Conservation (phyloP, 768 basidiomycete species). For the Tricholoma flavovirens region DNA sequence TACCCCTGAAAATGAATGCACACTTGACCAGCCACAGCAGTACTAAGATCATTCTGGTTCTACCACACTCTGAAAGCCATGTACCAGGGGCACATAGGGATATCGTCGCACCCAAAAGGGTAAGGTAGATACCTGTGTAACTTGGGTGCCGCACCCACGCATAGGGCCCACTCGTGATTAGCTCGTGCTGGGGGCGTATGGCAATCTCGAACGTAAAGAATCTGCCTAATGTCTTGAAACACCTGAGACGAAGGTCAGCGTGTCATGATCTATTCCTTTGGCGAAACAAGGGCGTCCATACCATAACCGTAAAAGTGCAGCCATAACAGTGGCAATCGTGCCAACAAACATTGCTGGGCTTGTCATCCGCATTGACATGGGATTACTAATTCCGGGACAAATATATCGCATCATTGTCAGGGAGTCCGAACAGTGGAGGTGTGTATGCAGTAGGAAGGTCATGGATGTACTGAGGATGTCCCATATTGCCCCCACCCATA, state of each 20-base stretch:
- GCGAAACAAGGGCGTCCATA: conserved; percentile 9
- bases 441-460: conserved; percentile 4
- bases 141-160: conserved; percentile 40
- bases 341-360: conserved; percentile 22
- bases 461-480: conserved; percentile 8
- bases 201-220: conserved; percentile 42
- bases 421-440: background rate
- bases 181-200: conserved; percentile 33
- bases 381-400: conserved; percentile 3
- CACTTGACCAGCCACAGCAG: conserved; percentile 29
- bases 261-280: background rate
- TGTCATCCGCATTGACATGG: conserved; percentile 10
- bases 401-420: background rate
- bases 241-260: conserved; percentile 19
- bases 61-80: conserved; percentile 23
- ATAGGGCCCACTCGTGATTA: conserved; percentile 39
- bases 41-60: conserved; percentile 12
- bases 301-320: conserved; percentile 27
- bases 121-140: conserved; percentile 36
- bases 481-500: conserved; percentile 24
- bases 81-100: conserved; percentile 27
- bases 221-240: conserved; percentile 32
- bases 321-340: conserved; percentile 18
- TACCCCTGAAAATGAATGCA: conserved; percentile 28
- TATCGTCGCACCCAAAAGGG: conserved; percentile 28